These are phyloP conservation scores for Fusarium compactum DNA, from an alignment of 2,329 filamentous ascomycete species.

Conservation along the genomic window DNA sequence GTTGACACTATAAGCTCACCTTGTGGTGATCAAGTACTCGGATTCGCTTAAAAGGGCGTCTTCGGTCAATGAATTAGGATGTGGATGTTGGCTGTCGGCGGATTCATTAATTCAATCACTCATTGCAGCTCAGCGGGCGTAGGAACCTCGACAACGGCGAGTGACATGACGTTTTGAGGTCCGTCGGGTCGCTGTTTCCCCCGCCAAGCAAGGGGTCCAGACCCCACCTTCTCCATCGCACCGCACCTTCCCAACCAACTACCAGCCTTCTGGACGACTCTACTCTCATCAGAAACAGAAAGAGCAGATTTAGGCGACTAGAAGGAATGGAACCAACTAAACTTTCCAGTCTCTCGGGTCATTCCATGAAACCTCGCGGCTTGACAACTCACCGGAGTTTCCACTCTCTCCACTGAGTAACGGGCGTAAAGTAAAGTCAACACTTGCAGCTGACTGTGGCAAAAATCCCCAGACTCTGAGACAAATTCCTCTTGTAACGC, in stretches of 20 bases:
- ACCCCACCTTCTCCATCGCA: conserved; percentile 16
- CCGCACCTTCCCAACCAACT: background rate
- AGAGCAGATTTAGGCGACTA: conserved; percentile 1
- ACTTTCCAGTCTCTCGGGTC: conserved; percentile 35
- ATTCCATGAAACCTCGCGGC: conserved; percentile 27
- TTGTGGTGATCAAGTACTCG: background rate
- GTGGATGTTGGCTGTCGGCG: background rate
- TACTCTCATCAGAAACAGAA: conserved; percentile 5
- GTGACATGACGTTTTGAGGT: conserved; percentile 31
- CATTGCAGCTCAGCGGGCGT: conserved; percentile 46
- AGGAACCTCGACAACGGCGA: conserved; percentile 14
- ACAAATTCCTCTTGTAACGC: conserved; percentile 9
- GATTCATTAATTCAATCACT: background rate
- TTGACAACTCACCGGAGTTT: background rate
- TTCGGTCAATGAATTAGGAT: conserved; percentile 31
- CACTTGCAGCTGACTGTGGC: conserved; percentile 1
- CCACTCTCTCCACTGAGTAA: background rate
- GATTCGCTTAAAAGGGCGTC: conserved; percentile 5
- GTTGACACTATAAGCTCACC: background rate
- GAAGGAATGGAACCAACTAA: background rate
- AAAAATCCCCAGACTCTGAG: background rate
- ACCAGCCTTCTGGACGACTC: background rate
- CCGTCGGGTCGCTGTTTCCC: conserved; percentile 5
- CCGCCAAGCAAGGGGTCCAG: conserved; percentile 30
- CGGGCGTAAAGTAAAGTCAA: conserved; percentile 13